Evolutionary conservation across 768 basidiomycete species (phyloP), one percentile per base, ranked within the genome.

Genomic region (Kondoa subrosea): DNA sequence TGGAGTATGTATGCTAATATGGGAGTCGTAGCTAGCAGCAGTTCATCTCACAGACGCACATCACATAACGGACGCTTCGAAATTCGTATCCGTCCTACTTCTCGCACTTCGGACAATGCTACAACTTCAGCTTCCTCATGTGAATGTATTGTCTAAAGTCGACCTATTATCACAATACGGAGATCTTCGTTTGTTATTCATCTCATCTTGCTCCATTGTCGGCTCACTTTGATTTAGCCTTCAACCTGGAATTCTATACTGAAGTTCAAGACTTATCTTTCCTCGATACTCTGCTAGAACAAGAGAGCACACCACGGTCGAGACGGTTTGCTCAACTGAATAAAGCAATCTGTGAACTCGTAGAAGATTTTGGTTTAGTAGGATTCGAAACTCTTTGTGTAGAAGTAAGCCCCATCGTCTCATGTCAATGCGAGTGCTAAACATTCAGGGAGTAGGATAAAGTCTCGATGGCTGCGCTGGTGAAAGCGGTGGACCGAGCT

Each of bases 321-420:
- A 26, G 17, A 26, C 68, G 62, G 15, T 95, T 84, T 73, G 79
- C 82, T 0, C 84, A 85, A 4, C 78, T 99, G 58, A 97, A 96
- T 76, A 84, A 87, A 82, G 87, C 88, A 0, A 85, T 97, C 75
- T 87, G 89, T 68, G 91, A 87, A 16, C 77, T 97, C n/a, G 84
- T 97, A 56, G 91, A 96, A 75, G 93, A 96, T 75, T 96, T 85
- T 75, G 82, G 85, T 34, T 82, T 96, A 21, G 91, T 99, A 17
- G 88, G 89, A 0, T 99, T 99, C 72, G 92, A 97, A 78, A 97
- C 95, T 0, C 81, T 99, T 0, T 91, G 92, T 0, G 91, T 99
- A 15, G 95, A 99, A 81, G 89, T 88, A 71, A 66, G 82, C 73
- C 27, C n/a, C n/a, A n/a, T n/a, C n/a, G n/a, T 32, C 26, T 56